Evolutionary conservation across 177 flowering plant species (phyloP), one percentile per base, ranked within the genome.

Genomic region (Vitis hybrid): DNA sequence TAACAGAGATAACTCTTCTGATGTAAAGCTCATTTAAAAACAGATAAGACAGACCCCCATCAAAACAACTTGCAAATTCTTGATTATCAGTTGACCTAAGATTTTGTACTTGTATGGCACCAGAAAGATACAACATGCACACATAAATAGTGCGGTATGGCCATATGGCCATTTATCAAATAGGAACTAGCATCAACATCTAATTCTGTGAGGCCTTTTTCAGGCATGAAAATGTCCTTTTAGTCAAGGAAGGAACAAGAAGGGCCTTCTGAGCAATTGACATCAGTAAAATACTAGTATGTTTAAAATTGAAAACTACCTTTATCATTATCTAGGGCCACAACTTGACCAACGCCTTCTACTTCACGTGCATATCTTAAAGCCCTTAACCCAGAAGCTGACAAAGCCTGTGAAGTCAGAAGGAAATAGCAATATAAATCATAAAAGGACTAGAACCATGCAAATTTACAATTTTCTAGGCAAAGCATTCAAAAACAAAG

Each of bases 321-420:
- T 88, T 87, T 86, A 79, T 94, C 98, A 85, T 89, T 94, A 85
- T 96, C 99, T 50, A 91, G 73, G 56, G 98, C 98, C 52, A 94
- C 88, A 81, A 96, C 97, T 84, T 94, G 84, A 76, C 93, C 94
- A 77, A 96, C 73, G 38, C 87, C 97, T 73, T 96, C 97, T 17
- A 92, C 88, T 89, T 96, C 99, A 70, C 94, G 89, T 59, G 95
- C 99, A 91, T 96, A 96, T 75, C 99, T 88, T 58, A 94, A 69
- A 69, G 98, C 90, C 80, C 99, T 87, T 78, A 96, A 84, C 24
- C 99, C 99, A 59, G 99, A 96, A 72, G 99, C 99, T 63, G 99
- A 86, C 73, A 96, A 79, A 11, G 99, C 97, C 98, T 95, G 69
- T 24, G 18, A 73, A 74, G 14, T 62, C 62, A 75, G 11, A 72